Evolutionary conservation across 2,329 filamentous ascomycete genomes (phyloP).

Genomic region (Fusarium nanum): DNA sequence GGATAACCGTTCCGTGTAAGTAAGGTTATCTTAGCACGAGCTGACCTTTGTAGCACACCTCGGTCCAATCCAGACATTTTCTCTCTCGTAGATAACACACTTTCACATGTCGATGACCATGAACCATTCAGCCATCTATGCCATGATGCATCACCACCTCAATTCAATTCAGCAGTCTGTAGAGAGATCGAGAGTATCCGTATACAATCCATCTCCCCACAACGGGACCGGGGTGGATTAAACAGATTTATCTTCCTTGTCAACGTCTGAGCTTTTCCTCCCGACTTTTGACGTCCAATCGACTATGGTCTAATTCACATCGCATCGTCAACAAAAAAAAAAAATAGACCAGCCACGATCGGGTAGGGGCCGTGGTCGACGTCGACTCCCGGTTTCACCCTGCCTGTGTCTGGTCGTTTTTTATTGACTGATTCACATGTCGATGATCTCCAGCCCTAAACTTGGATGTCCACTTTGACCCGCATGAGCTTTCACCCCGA

Average conservation of each 20-base stretch:
- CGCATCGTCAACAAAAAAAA: conserved; percentile 38
- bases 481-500: conserved; percentile 38
- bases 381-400: conserved; percentile 44
- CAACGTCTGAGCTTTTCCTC: conserved; percentile 25
- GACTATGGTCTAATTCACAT: conserved; percentile 35
- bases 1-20: conserved; percentile 15
- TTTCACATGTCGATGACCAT: conserved; percentile 31
- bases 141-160: conserved; percentile 6
- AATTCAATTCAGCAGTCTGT: not conserved
- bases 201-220: conserved; percentile 14
- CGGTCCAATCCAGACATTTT: conserved; percentile 12
- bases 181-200: too few species aligned
- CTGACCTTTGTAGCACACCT: conserved; percentile 15
- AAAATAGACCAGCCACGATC: conserved; percentile 21
- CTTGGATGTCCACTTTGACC: conserved; percentile 37
- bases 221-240: conserved; percentile 23
- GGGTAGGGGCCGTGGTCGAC: conserved; percentile 23
- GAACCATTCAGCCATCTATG: conserved; percentile 14
- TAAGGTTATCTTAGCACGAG: conserved; percentile 42
- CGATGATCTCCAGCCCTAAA: conserved; percentile 47
- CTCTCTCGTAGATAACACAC: not conserved
- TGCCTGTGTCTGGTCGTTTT: conserved; percentile 15
- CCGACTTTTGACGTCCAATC: conserved; percentile 24
- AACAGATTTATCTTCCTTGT: conserved; percentile 36
- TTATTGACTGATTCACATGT: conserved; percentile 43